These are phyloP conservation scores for Stipa capillata DNA, from an alignment of 176 grass and related monocot species.

Conservation along the genomic window DNA sequence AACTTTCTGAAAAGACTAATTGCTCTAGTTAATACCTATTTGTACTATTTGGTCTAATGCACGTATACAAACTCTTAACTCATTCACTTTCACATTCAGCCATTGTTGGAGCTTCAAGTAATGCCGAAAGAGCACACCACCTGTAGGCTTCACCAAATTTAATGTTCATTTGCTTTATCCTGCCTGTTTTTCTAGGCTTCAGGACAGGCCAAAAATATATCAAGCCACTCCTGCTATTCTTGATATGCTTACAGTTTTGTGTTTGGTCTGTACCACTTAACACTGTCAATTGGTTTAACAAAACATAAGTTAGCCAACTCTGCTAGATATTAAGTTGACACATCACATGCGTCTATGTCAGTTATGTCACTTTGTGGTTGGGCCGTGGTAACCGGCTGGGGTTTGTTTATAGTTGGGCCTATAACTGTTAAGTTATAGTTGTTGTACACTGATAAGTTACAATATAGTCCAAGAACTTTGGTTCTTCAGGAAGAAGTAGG, in stretches of 20 bases:
- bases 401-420: not conserved
- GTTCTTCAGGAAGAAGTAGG: not conserved
- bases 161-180: not conserved
- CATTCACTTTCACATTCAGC: not conserved
- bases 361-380: not conserved
- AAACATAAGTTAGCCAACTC: not conserved
- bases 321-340: not conserved
- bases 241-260: too few species aligned
- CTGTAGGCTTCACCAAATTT: not conserved
- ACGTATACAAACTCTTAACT: not conserved
- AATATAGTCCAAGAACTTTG: not conserved
- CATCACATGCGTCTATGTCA: not conserved
- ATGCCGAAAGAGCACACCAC: not conserved
- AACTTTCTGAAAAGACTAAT: not conserved
- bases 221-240: not conserved
- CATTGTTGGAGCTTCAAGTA: not conserved
- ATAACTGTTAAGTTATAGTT: not conserved
- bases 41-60: not conserved
- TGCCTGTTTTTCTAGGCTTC: not conserved
- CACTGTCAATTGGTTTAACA: not conserved
- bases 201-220: not conserved
- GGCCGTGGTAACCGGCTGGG: not conserved
- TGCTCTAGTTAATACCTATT: not conserved
- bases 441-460: not conserved
- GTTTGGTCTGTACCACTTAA: not conserved